Base-by-base conservation (phyloP, 441 rosid species). In the Populus hybrid region DNA sequence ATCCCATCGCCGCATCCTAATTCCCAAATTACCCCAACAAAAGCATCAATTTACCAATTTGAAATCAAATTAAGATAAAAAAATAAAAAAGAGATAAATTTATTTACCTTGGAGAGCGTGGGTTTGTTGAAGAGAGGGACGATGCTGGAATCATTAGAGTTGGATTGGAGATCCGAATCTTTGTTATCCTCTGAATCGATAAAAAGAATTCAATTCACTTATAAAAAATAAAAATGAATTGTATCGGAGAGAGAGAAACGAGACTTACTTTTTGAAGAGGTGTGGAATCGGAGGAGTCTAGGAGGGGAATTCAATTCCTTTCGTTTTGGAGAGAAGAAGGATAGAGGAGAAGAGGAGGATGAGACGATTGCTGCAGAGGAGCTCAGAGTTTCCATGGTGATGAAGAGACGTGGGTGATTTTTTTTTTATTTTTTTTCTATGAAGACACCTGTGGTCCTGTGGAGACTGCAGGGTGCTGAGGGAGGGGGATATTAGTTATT, bases 1-100 rank as follows among this genome's bases (percentile, higher is more conserved):
- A 85, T 50, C 98, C 98, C 97, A 95, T 95, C 1, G 97, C 96
- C 3, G 79, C 98, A 67, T 95, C 98, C 95, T 93, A 73, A 42
- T 36, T 46, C 21, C 36, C 74, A 67, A 70, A 76, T 67, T 61
- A 63, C 76, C 80, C 68, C 35, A 30, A 19, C 64, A 3, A 30
- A 34, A 75, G 32, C 59, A 38, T 10, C 32, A 28, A 65, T 18
- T 76, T 23, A 67, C 40, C 2, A 32, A 66, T 34, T 11, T 34
- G 18, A 26, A 66, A 69, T 0, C 32, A 8, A 77, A 71, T 63
- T 65, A 10, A 40, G 38, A 4, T 9, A 24, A 21, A 34, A 76
- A 59, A 28, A 69, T 18, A 7, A 7, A n/a, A 19, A 28, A 19
- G 10, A 11, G 26, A 34, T 6, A 24, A 24, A 53, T 4, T 0